Evolutionary conservation across 2,329 filamentous ascomycete genomes (phyloP), one percentile per base, ranked within the genome.

Genomic region (Aspergillus neotritici): DNA sequence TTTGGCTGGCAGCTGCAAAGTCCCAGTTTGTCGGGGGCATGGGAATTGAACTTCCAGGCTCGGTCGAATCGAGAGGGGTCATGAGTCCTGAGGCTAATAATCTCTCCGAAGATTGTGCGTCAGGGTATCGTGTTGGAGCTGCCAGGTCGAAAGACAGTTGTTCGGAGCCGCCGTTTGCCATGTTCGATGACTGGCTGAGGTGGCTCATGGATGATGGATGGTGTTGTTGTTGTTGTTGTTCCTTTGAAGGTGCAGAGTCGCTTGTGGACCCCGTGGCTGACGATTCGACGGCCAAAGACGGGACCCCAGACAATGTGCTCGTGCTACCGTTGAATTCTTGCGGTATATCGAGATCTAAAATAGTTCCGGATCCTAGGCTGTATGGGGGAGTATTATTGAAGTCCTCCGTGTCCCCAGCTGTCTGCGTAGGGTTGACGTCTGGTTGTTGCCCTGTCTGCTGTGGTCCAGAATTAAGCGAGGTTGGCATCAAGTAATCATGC

Each of bases 321-420:
- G 50, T 58, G 29, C 51, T 54, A 14, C 65, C 65, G 31, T 56
- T 61, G 32, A 54, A 57, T 21, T 61, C 60, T 5, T 60, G 54
- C 11, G 63, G 55, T 21, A 61, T 47, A 10, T 65, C 61, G 50
- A 67, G 60, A 21, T 68, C 62, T 32, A 58, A 49, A 25, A 46
- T 54, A 13, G 50, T 43, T 33, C 46, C 38, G 41, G 43, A 16
- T 34, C 41, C 34, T 25, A 25, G 21, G 21, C 21, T 25, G 21
- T 25, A 25, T 9, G 21, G 21, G 21, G 21, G 21, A 6, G 21
- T 33, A 30, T 41, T 25, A n/a, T 43, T 50, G 31, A 52, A 51
- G 7, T 40, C 35, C 29, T 31, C 38, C 12, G 41, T 41, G 16
- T 41, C 30, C 8, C 16, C 29, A 7, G 25, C 15, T 4, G n/a